phyloP scores from a whole-genome alignment of 768 basidiomycete species.

The Rubroboletus pulcherrimus region DNA sequence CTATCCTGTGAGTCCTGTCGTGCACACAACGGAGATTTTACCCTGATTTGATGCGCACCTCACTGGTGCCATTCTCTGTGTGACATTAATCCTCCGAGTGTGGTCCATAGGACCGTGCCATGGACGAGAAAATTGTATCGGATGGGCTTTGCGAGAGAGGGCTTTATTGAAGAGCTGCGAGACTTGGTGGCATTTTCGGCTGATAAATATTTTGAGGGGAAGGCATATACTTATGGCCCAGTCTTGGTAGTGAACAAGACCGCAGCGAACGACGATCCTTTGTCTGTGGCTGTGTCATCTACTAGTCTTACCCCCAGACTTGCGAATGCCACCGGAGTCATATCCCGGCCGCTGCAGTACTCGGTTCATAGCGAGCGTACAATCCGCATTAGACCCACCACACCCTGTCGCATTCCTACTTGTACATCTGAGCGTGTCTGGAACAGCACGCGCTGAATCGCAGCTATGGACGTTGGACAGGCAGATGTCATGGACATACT shows the following conservation, averaged over 20 bases:
- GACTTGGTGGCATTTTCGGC: conserved; percentile 94
- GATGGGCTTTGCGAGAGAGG: conserved; percentile 61
- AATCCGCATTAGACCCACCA: no score
- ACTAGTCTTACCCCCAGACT: not conserved
- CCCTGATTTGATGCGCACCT: not conserved
- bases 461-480: no score
- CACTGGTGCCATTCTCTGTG: not conserved
- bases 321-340: not conserved
- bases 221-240: conserved; percentile 8
- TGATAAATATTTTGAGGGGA: conserved; percentile 76
- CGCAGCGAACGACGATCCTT: not conserved
- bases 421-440: no score
- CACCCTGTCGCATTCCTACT: no score
- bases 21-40: not conserved
- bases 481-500: no score
- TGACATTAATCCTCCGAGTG: conserved; percentile 35
- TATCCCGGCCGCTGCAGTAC: no score
- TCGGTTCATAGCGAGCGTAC: no score
- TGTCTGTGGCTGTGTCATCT: not conserved
- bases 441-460: no score
- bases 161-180: conserved; percentile 97
- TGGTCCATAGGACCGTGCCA: conserved; percentile 70
- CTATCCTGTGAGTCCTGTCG: no score
- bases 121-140: conserved; percentile 91
- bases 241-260: conserved; percentile 21